phyloP scores from a whole-genome alignment of 208 protist species.

The Acanthamoeba castellanii region DNA sequence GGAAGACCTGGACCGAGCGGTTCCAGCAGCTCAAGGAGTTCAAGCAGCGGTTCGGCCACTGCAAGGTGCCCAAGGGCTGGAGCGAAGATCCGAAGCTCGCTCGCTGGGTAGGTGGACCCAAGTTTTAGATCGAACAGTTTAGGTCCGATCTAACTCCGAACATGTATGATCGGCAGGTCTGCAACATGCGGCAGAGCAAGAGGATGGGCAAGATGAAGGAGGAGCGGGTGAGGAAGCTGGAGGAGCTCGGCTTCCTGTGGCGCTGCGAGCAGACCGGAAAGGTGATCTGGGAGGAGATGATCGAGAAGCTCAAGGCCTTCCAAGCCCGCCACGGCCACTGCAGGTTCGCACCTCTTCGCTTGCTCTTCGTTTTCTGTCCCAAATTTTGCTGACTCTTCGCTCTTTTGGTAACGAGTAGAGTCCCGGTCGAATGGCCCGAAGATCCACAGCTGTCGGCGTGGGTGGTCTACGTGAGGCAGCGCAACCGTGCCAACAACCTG shows the following conservation, averaged over 20 bases:
- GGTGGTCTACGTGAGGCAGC: conserved; percentile 44
- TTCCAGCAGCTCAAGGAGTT: conserved; percentile 71
- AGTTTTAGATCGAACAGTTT: too few species aligned
- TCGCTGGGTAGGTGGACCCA: not conserved
- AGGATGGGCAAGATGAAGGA: conserved; percentile 70
- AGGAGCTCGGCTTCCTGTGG: conserved; percentile 57
- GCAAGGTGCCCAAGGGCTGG: conserved; percentile 64
- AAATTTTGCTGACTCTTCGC: not conserved
- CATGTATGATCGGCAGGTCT: not conserved
- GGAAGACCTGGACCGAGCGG: conserved; percentile 54
- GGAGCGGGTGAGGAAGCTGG: conserved; percentile 30
- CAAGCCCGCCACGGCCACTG: conserved; percentile 28
- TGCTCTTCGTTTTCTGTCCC: not conserved
- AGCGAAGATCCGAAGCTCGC: conserved; percentile 63
- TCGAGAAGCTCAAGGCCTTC: conserved; percentile 60
- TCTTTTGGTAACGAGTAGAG: not conserved
- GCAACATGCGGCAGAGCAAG: conserved; percentile 63
- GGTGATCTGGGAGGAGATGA: conserved; percentile 64
- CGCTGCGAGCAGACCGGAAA: conserved; percentile 61
- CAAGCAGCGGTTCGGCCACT: conserved; percentile 66
- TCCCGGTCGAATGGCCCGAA: conserved; percentile 6
- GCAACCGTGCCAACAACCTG: conserved; percentile 14
- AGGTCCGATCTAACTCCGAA: not conserved
- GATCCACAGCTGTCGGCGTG: conserved; percentile 48
- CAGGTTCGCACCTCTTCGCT: not conserved